Base-by-base conservation (phyloP, 1,139 yeast species). In the Candida sojae region DNA sequence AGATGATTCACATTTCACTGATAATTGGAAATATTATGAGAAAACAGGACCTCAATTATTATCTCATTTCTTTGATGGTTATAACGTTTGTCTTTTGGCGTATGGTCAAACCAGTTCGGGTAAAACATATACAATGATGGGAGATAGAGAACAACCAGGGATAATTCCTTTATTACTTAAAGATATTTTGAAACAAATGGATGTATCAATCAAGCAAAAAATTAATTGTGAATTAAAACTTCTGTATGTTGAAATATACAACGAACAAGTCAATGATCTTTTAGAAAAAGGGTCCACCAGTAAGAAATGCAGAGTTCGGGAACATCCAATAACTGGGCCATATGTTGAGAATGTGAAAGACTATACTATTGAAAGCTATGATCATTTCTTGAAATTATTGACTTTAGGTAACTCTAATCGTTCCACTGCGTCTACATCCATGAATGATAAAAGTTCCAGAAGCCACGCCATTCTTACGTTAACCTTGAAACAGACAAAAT, bases 91-190 rank as follows among this genome's bases (percentile, higher is more conserved):
- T 61, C 76, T 87, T 9, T 72, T 87, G 57, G 92, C 93, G 0
- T 84, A 87, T 58, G 95, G 95, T 1, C 92, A 86, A 61, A 86
- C 93, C 0, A 87, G 92, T 2, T 68, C 76, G 0, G 93, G 93
- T 3, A 86, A 86, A 58, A 82, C 92, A 0, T 80, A 73, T 57
- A 84, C 92, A 1, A 86, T 86, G 91, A 82, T 84, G 84, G 92
- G 92, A 0, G 63, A 68, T 0, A 56, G 57, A 12, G 57, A 57
- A 12, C 76, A 76, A 13, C 79, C 79, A 0, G 92, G 92, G 0
- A 61, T 86, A 33, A 82, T 86, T 28, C 91, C 92, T 0, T 61
- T 78, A 45, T 69, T 84, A 2, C 77, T 87, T 43, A 59, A 69
- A 39, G 83, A 81, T 53, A 68, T 87, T n/a, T 77, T 86, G 53